Base-by-base conservation (phyloP, 2,329 filamentous ascomycete genomes). In the Neoarthrinium moseri region DNA sequence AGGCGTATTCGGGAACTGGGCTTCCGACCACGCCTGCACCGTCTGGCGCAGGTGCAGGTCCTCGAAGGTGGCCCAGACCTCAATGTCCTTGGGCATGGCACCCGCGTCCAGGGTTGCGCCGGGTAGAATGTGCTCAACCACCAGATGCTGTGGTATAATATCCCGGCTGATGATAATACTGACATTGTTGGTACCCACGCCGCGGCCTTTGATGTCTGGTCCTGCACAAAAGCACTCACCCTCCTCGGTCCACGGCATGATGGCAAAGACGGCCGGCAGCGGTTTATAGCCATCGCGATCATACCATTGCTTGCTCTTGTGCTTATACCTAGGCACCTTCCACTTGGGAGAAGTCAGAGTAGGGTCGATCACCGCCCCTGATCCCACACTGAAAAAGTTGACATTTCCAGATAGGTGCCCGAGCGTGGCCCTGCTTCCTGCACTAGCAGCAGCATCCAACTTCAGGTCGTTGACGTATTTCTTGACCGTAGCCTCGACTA, bases 181-280 rank as follows among this genome's bases (percentile, higher is more conserved):
- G 13, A 97, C 70, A 43, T 51, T 49, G 42, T 82, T 79, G 2
- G 83, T 81, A 29, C 82, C 80, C 39, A 77, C 74, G 6, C 74
- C 73, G 13, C 62, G 59, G 10, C 66, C 65, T 13, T 69, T 67
- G 12, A 62, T 63, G 39, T 74, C 68, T 1, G 69, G 67, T 4
- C 72, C 75, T 4, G 86, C 83, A 64, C 92, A 97, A 87, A 90
- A 97, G 66, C 90, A 95, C 51, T 97, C 88, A 17, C 87, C 89
- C 26, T 86, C 78, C 39, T 95, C 88, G 8, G 83, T 72, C 90
- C 91, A 96, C 4, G 73, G 68, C 2, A 67, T 61, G 2, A 96
- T 73, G 1, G 87, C 89, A 0, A 73, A 64, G n/a, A 69, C 57
- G 0, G 77, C 74, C 1, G 74, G 68, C 57, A 55, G 55, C 36